Evolutionary conservation across 495 filamentous ascomycete genomes (phyloP), one percentile per base, ranked within the genome.

Genomic region (Wilcoxina mikolae): DNA sequence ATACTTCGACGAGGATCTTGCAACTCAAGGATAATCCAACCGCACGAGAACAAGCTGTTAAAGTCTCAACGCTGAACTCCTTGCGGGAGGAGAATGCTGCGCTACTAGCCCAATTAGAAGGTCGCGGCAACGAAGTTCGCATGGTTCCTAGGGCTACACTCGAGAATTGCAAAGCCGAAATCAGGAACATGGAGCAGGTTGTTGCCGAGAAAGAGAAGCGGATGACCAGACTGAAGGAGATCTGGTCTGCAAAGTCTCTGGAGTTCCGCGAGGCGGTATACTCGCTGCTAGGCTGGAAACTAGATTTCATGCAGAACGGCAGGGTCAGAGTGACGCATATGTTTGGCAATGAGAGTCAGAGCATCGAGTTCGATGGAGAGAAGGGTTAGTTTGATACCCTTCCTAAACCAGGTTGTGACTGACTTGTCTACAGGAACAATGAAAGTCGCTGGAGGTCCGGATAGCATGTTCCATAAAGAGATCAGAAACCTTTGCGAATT

Each of bases 331-430:
- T 94, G 56, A 68, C 20, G 60, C 70, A 58, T 70, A 75, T 11
- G 70, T 69, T 29, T 56, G 75, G 76, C 71, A 42, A 76, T 66
- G 76, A 85, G 67, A 85, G 87, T 74, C 93, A 90, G 58, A 87
- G 82, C 45, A 94, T 99, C 56, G 78, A 95, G 0, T 96, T 99
- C 69, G 91, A 99, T 70, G 93, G 90, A 22, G 90, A 96, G 68
- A 83, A 84, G 57, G 82, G 68, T 68, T 28, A 51, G 64, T 56
- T 33, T 26, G 4, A 15, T 29, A n/a, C n/a, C 18, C 44, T 24
- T 29, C n/a, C 26, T 42, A 39, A 12, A 15, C 20, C 9, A 10
- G 18, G 11, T 43, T 15, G 45, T 59, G 17, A 63, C 35, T 56
- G 17, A 27, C 46, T 25, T 18, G 35, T 11, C n/a, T 47, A 55